Percentiles rank a stretch among this genome's conserved stretches.
Evolutionary conservation across 1,139 yeast genomes (phyloP).

Genomic region (Magnusiomyces tetraspermus): DNA sequence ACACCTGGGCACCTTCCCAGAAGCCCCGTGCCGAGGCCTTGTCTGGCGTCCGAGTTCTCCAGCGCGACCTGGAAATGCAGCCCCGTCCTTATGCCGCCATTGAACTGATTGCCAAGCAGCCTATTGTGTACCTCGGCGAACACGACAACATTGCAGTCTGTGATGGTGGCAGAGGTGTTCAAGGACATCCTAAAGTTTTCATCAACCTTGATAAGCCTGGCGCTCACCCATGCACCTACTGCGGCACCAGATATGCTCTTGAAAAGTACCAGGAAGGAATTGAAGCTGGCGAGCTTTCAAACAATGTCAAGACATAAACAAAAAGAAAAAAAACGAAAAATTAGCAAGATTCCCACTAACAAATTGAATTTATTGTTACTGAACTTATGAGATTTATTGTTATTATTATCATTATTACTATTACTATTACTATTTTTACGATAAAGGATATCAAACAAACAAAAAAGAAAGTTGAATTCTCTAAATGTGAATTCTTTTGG

Average conservation of each 20-base stretch:
- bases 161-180: constrained; percentile 69
- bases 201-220: constrained; percentile 73
- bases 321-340: background rate
- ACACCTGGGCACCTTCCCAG: constrained; percentile 67
- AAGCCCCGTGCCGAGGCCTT: constrained; percentile 51
- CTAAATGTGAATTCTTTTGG: no score
- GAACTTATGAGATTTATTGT: background rate
- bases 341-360: background rate
- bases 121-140: constrained; percentile 47
- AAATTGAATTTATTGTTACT: background rate
- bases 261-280: constrained; percentile 18
- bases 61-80: constrained; percentile 53
- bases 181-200: constrained; percentile 79
- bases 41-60: constrained; percentile 62
- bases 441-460: no score
- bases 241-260: constrained; percentile 31
- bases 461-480: no score
- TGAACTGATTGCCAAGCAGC: constrained; percentile 68
- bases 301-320: constrained; percentile 4
- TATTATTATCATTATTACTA: no score
- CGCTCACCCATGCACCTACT: constrained; percentile 68
- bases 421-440: no score
- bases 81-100: constrained; percentile 83
- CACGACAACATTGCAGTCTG: constrained; percentile 65
- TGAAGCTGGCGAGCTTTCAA: constrained; percentile 18